phyloP scores from a whole-genome alignment of 208 protist species.

The Trypanosoma congolense region DNA sequence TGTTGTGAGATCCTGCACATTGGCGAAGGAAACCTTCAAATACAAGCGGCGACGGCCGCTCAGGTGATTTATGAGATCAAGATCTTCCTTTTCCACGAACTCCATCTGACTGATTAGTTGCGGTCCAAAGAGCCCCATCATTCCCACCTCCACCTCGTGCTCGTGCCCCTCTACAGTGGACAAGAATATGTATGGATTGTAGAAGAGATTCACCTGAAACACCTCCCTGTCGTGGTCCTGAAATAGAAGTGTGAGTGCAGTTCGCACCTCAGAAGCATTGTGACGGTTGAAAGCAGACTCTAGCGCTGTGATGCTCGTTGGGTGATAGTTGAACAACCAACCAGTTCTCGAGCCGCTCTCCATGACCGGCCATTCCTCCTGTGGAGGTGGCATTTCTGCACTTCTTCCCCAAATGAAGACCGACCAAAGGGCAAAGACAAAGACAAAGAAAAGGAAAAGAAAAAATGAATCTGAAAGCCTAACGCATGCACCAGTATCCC shows the following conservation, averaged over 20 bases:
- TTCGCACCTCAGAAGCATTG: conserved; percentile 14
- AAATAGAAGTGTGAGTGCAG: conserved; percentile 75
- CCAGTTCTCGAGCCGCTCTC: conserved; percentile 73
- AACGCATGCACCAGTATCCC: too few relatives aligned
- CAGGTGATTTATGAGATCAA: conserved; percentile 96
- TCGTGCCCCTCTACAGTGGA: conserved; percentile 76
- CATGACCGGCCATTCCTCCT: conserved; percentile 26
- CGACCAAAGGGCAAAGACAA: neutral
- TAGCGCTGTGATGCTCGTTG: conserved; percentile 38
- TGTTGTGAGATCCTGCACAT: conserved; percentile 89
- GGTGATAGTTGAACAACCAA: conserved; percentile 90
- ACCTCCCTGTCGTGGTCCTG: conserved; percentile 77
- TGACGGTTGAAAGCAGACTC: conserved; percentile 25
- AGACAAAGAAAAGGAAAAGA: neutral
- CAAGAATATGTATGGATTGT: conserved; percentile 79
- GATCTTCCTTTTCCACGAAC: conserved; percentile 92
- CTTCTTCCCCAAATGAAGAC: neutral
- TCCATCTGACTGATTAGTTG: conserved; percentile 81
- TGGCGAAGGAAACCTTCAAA: conserved; percentile 94
- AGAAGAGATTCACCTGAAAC: conserved; percentile 71
- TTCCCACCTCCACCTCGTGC: conserved; percentile 92
- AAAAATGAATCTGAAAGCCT: too few relatives aligned
- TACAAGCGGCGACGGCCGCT: conserved; percentile 89
- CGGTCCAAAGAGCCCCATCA: conserved; percentile 88
- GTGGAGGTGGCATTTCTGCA: conserved; percentile 11